Base-by-base conservation (phyloP, 2,329 filamentous ascomycete genomes). In the Fusarium virguliforme region DNA sequence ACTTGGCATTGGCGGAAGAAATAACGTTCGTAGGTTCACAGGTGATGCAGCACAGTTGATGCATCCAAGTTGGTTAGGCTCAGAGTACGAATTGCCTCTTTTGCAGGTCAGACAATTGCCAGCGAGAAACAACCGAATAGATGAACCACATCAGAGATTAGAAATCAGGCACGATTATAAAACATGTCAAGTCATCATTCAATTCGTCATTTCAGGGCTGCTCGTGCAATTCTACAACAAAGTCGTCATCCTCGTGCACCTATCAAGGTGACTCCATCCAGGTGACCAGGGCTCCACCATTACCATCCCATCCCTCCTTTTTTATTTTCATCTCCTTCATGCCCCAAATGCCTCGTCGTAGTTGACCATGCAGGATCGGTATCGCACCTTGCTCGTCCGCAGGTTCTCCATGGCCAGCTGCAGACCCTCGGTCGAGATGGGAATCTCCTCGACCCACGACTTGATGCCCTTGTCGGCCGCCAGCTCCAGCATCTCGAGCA, bases 341-440 rank as follows among this genome's bases (percentile, higher is more conserved):
- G 83, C 79, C 37, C 89, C 89, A 77, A 94, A 94, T 4, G 83
- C 88, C 79, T 92, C 88, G 74, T 92, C 90, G 75, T 89, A 94
- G 72, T 88, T 86, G 54, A 89, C 90, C 82, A 95, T 85, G 70
- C 92, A 93, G 79, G 93, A 93, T 71, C 94, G 87, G 80, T 94
- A 96, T 69, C 86, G 86, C 61, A 95, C 90, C 75, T 91, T 90
- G 75, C 89, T 91, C 76, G 90, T 90, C 73, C 90, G 85, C 74
- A 96, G 87, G 74, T 90, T 88, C 76, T 88, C 83, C 76, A 95
- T 88, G 4, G 91, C 90, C 83, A 90, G 84, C 77, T 90, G 88
- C 79, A 94, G 88, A 32, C 91, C 92, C 74, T 90, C 87, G 71
- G 89, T 91, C 68, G 87, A 90, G 77, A 97, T 92, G 56, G 91